These are phyloP conservation scores for Eucalyptus curtisii DNA, from an alignment of 345 rosid species.

Conservation along the genomic window DNA sequence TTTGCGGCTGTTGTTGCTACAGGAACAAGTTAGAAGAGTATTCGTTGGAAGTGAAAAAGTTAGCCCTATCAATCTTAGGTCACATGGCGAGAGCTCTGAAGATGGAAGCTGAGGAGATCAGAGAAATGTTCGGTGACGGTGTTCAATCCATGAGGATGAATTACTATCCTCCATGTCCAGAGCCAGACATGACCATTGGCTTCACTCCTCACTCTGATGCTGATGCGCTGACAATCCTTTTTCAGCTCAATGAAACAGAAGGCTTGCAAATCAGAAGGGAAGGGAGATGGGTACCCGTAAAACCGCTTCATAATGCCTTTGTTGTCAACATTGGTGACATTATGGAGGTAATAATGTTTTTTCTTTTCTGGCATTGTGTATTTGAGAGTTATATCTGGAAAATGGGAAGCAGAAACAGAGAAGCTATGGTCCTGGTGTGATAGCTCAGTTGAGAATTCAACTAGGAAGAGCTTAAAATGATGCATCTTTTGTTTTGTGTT, in stretches of 20 bases:
- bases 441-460: background rate
- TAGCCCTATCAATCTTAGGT: constrained; percentile 11
- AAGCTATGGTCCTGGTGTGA: background rate
- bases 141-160: constrained; percentile 39
- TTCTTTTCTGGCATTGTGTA: background rate
- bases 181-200: constrained; percentile 29
- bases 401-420: background rate
- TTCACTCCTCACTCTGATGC: constrained; percentile 27
- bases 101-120: constrained; percentile 19
- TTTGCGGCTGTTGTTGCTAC: background rate
- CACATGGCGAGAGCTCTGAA: constrained; percentile 21
- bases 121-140: constrained; percentile 20
- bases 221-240: constrained; percentile 5
- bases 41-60: constrained; percentile 7
- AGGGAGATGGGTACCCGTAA: constrained; percentile 13
- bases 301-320: constrained; percentile 11
- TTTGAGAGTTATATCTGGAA: background rate
- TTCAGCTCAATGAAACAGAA: constrained; percentile 3
- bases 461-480: background rate
- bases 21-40: constrained; percentile 25
- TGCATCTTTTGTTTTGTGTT: background rate
- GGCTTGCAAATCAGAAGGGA: constrained; percentile 15
- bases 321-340: constrained; percentile 6
- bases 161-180: constrained; percentile 43
- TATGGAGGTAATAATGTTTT: background rate